A percentile compares a stretch with the other conserved stretches of the same genome.
phyloP scores from a whole-genome alignment of 495 filamentous ascomycete species.

The Lasiosphaeris hirsuta region DNA sequence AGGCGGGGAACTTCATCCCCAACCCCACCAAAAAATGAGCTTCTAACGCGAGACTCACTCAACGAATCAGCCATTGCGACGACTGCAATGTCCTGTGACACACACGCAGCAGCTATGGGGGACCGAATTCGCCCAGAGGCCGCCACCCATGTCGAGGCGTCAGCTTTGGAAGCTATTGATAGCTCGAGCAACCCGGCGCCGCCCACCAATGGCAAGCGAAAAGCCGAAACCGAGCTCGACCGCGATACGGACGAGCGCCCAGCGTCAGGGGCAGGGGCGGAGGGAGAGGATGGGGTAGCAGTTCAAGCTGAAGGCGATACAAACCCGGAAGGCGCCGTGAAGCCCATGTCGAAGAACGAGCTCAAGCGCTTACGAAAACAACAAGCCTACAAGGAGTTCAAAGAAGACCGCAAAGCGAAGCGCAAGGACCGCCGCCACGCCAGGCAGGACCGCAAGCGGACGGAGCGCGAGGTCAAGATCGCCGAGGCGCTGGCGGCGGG shows the following conservation, averaged over 20 bases:
- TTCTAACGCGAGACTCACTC: no score
- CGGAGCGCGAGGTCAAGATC: conserved; percentile 37
- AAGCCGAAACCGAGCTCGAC: conserved; percentile 28
- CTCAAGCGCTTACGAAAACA: conserved; percentile 66
- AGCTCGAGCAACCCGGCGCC: neutral
- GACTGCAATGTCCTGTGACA: neutral
- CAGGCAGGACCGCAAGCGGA: conserved; percentile 57
- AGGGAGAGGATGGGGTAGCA: neutral
- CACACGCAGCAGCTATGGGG: neutral
- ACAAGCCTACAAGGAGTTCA: conserved; percentile 64
- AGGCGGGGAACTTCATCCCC: neutral
- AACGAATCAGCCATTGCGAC: no score
- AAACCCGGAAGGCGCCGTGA: conserved; percentile 1
- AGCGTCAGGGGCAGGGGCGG: conserved; percentile 2
- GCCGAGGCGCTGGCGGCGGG: conserved; percentile 42
- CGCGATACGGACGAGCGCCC: conserved; percentile 13
- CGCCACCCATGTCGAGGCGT: no score
- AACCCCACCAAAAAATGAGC: conserved; percentile 10
- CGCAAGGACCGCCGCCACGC: conserved; percentile 69
- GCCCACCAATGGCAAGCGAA: conserved; percentile 27
- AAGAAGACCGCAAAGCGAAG: conserved; percentile 63
- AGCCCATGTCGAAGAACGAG: conserved; percentile 71
- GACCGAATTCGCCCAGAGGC: no score
- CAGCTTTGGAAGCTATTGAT: no score
- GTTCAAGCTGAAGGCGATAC: conserved; percentile 1